These are phyloP conservation scores for Populus davidiana DNA, from an alignment of 345 rosid genomes.

Conservation along the genomic window DNA sequence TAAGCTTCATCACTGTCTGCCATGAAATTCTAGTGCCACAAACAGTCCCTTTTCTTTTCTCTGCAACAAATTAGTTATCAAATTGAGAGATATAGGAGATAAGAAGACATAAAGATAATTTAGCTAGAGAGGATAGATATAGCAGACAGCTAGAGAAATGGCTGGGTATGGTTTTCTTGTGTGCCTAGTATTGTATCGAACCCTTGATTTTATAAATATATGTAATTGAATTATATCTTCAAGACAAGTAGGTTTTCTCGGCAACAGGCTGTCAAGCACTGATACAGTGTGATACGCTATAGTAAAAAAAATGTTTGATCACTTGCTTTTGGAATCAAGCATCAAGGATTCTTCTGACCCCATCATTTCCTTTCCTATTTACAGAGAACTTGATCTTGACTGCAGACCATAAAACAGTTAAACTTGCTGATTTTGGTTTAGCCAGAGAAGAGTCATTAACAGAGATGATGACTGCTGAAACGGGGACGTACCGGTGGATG, in stretches of 20 bases:
- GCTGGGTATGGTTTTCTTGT: not conserved
- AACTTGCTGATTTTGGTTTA: conserved; percentile 96
- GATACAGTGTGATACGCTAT: not conserved
- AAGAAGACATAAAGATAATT: not conserved
- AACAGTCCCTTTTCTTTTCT: not conserved
- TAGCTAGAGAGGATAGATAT: not conserved
- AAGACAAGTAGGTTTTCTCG: not conserved
- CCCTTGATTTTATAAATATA: no score
- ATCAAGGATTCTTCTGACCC: conserved; percentile 10
- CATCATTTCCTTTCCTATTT: conserved; percentile 18
- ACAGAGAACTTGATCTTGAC: conserved; percentile 93
- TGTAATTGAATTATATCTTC: not conserved
- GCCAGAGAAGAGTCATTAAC: conserved; percentile 98
- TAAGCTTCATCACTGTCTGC: not conserved
- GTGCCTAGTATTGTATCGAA: not conserved
- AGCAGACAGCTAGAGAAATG: no score
- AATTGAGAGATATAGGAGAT: no score
- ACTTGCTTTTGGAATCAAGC: not conserved
- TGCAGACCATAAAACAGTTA: conserved; percentile 75
- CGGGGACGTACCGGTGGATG: conserved; percentile 99
- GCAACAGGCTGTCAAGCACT: not conserved
- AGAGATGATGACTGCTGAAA: conserved; percentile 99
- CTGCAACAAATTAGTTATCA: not conserved
- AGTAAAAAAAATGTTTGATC: not conserved
- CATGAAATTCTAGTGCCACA: not conserved